These are phyloP conservation scores for Aspergillus niger DNA, from an alignment of 2,329 filamentous ascomycete species.

Conservation along the genomic window DNA sequence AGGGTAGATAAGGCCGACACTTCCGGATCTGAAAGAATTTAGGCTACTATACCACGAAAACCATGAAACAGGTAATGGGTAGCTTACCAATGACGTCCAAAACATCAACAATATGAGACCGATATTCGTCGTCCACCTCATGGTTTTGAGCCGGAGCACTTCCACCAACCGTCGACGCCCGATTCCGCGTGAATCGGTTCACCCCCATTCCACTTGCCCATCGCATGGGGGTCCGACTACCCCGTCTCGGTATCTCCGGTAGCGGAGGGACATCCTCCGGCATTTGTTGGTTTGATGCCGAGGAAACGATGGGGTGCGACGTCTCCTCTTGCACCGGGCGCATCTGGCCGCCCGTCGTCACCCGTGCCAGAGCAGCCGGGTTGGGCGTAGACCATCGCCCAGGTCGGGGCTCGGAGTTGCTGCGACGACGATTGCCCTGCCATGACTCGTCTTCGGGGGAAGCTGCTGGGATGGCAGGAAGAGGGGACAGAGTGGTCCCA, in stretches of 20 bases:
- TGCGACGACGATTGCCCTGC: slow-evolving; percentile 39
- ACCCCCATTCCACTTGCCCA: slow-evolving; percentile 36
- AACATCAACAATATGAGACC: slow-evolving; percentile 65
- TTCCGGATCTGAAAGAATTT: slow-evolving; percentile 67
- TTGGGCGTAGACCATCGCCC: slow-evolving; percentile 35
- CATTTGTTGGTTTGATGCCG: slow-evolving; percentile 13
- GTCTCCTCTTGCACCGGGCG: slow-evolving; percentile 39
- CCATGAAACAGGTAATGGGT: background rate
- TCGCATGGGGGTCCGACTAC: slow-evolving; percentile 29
- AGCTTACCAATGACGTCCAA: slow-evolving; percentile 67
- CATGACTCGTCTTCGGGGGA: slow-evolving; percentile 30
- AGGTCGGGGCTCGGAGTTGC: slow-evolving; percentile 44
- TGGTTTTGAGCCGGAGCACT: slow-evolving; percentile 17
- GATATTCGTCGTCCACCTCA: slow-evolving; percentile 53
- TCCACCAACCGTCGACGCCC: slow-evolving; percentile 34
- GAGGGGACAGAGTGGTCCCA: background rate
- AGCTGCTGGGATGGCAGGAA: slow-evolving; percentile 4
- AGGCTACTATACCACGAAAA: background rate
- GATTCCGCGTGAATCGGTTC: slow-evolving; percentile 36
- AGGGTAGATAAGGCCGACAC: slow-evolving; percentile 79
- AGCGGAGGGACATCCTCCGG: slow-evolving; percentile 19
- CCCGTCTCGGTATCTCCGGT: slow-evolving; percentile 21
- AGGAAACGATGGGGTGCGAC: slow-evolving; percentile 16
- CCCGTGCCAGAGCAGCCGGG: slow-evolving; percentile 22
- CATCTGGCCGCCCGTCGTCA: slow-evolving; percentile 30